Evolutionary conservation across 805 yeast genomes (phyloP), one percentile per base, ranked within the genome.

Genomic region (Candida morakotiae): DNA sequence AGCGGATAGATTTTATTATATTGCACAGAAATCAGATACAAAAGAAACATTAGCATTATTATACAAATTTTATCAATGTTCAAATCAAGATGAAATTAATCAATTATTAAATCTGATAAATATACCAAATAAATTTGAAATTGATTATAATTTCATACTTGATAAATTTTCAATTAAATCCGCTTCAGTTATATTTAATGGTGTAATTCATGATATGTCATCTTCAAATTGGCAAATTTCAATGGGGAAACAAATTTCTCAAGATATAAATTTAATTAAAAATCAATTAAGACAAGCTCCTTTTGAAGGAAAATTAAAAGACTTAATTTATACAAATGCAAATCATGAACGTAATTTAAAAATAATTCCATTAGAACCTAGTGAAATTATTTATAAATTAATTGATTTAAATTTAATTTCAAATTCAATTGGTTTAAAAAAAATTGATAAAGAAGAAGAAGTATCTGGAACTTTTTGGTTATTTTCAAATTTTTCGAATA

Each of bases 101-200:
- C 45, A 42, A 1, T 35, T 64, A 11, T 47, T 60, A 11, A 34
- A 41, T 5, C 35, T 45, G 10, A 46, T 61, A 13, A 21, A 40
- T 5, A 23, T 52, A 9, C 47, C 56, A 0, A 42, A 34, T 1
- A 52, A 48, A 6, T 51, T 47, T 22, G 41, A 41, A 5, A 49
- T 46, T 18, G 42, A 38, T 6, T 56, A 55, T 38, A 31, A 46
- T 13, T 44, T 41, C 9, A 49, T 62, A 6, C 52, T 62, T 9
- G 35, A 45, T 9, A 49, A 41, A 26, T 61, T 53, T 34, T 67
- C 73, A 5, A 56, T 81, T 19, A 48, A 49, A 0, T 52, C 55
- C 1, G 80, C 91, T 0, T 56, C 73, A 0, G 61, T 87, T 3
- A 69, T 87, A 34, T 75, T 78, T 20, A 84, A 91, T 56, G 98